Conservation (phyloP, 2,329 filamentous ascomycete species). For the Daldinia eschscholtzii region DNA sequence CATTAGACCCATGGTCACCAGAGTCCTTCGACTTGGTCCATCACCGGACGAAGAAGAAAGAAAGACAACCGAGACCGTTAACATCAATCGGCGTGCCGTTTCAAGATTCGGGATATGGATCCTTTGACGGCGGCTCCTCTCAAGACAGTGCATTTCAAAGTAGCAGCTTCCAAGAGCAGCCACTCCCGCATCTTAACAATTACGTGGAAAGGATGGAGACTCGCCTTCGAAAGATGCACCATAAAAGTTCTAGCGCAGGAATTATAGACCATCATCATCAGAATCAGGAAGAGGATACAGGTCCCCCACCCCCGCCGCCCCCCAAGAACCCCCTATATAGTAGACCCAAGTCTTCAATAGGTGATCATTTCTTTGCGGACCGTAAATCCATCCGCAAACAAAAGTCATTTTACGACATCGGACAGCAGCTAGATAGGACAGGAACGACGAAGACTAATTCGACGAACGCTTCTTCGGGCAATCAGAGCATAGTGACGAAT, state of each 20-base stretch:
- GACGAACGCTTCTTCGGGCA: conserved; percentile 81
- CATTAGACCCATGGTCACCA: conserved; percentile 86
- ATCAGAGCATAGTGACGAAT: conserved; percentile 75
- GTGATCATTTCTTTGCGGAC: conserved; percentile 56
- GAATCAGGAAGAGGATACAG: conserved; percentile 59
- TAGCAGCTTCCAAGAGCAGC: conserved; percentile 60
- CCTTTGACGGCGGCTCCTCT: conserved; percentile 67
- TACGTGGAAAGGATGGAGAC: conserved; percentile 95
- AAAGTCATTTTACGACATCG: conserved; percentile 84
- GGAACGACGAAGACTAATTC: conserved; percentile 90
- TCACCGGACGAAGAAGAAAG: conserved; percentile 56
- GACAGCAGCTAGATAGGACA: conserved; percentile 78
- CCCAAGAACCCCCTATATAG: conserved; percentile 66
- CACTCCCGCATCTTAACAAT: conserved; percentile 80
- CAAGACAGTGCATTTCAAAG: conserved; percentile 60
- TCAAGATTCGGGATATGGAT: conserved; percentile 72
- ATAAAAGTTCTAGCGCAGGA: conserved; percentile 63
- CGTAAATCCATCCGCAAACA: conserved; percentile 68
- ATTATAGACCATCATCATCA: conserved; percentile 61
- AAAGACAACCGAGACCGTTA: conserved; percentile 65
- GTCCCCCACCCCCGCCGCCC: conserved; percentile 49
- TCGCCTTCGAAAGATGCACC: conserved; percentile 78
- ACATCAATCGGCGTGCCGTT: conserved; percentile 79
- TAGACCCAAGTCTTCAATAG: conserved; percentile 71
- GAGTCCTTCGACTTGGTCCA: conserved; percentile 79